Base-by-base conservation (phyloP, 129 eudicot genomes). In the Saposhnikovia divaricata region DNA sequence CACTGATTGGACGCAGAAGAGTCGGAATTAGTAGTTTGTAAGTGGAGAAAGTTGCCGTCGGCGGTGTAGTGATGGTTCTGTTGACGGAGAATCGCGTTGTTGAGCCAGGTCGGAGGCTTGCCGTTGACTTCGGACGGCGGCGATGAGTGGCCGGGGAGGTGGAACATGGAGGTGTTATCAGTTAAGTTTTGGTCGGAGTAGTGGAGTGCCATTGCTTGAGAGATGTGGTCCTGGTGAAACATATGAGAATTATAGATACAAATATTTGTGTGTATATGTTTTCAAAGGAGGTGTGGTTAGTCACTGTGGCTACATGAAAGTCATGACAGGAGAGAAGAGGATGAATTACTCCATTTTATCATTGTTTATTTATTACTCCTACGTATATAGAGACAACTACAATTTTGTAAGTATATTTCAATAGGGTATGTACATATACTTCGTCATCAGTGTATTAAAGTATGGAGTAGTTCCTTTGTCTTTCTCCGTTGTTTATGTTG, bases 171-270 rank as follows among this genome's bases (percentile, higher is more conserved):
- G 72, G 79, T 79, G 91, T 84, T 86, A 4, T 81, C 87, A 44
- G 84, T 55, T 40, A 85, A 61, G 47, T 89, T 89, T 14, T 89
- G 90, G 69, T 89, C 86, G 6, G 90, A 71, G 81, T 83, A 87
- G 87, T 89, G 92, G 19, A 89, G 93, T 25, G 87, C 90, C 90
- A 91, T 89, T 78, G 88, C 90, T 84, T 88, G 92, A 79, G 91
- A 76, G 68, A 88, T 85, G 80, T 91, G 90, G 85, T 91, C 97
- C 86, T 89, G 91, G 63, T 86, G 66, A 59, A 59, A 92, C 75
- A 92, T 1, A 18, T 4, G 1, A 19, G 53, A 28, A 59, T 59
- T 59, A 23, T 37, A 5, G 27, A 71, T 34, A 37, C 1, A 34
- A 9, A 70, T 3, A 70, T 18, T 9, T 31, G 10, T 13, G 21